Evolutionary conservation across 2,329 filamentous ascomycete genomes (phyloP), one percentile per base, ranked within the genome.

Genomic region (Cladosporium halotolerans): DNA sequence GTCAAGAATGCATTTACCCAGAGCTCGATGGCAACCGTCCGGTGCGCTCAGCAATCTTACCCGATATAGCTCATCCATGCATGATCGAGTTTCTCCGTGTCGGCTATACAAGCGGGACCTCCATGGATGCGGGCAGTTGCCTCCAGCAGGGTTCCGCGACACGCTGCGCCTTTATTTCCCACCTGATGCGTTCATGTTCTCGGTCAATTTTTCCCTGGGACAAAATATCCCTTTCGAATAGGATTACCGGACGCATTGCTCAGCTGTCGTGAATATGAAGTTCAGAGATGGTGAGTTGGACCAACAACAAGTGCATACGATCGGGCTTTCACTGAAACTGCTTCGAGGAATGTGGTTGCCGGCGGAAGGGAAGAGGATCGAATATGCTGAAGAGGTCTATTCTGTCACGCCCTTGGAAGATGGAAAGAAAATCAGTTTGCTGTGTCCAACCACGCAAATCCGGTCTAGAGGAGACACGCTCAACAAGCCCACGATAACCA

Each of bases 331-430:
- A 14, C 48, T 51, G 14, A 51, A 6, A 38, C 14, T n/a, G n/a
- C 9, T 7, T 1, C 13, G 9, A 76, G 74, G 73, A 59, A 83
- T 85, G 83, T 86, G 84, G 84, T 72, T 85, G 45, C 75, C 78
- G 40, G 81, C 79, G 53, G 78, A 82, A 67, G 79, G 77, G 56
- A 76, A 83, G 64, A 73, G 75, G 46, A 75, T 83, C 23, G 80
- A 85, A 63, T 85, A 85, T 60, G 84, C 83, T 33, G 83, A 86
- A 67, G 82, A 86, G 56, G 73, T 86, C 13, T 78, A 82, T 63
- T 73, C 76, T 8, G 70, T 79, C 48, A 75, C 72, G 4, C 67
- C 74, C 45, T 76, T 72, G 1, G 56, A 66, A 38, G 68, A 72
- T 48, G 72, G 73, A 5, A 76, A 75, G 57, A 76, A 75, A 6